A percentile compares a stretch with the other conserved stretches of the same genome.
These are phyloP conservation scores for Escovopsis sp. DNA, from an alignment of 2,329 filamentous ascomycete genomes.

Conservation along the genomic window DNA sequence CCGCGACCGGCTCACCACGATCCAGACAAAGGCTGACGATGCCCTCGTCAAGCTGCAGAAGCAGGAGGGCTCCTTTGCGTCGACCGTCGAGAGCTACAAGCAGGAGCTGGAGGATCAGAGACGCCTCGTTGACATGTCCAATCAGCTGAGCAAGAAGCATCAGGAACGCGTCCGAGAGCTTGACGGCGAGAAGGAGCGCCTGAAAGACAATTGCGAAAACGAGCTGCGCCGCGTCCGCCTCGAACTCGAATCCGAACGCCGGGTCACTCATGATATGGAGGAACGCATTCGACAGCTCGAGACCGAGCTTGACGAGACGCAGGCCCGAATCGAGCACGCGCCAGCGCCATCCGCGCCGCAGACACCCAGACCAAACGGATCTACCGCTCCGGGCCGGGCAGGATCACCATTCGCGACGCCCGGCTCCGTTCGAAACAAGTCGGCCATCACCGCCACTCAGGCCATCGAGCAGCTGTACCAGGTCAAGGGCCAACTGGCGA, in stretches of 20 bases:
- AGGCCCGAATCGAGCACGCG: conserved; percentile 31
- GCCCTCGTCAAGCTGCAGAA: conserved; percentile 69
- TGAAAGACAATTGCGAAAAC: conserved; percentile 52
- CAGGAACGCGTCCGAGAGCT: conserved; percentile 57
- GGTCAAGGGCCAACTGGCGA: conserved; percentile 57
- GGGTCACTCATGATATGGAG: conserved; percentile 30
- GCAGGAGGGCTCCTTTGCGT: conserved; percentile 67
- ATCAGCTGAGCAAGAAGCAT: conserved; percentile 60
- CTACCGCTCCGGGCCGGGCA: conserved; percentile 30
- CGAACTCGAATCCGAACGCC: conserved; percentile 41
- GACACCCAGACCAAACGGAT: conserved; percentile 47
- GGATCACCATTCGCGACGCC: conserved; percentile 49
- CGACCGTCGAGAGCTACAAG: conserved; percentile 73
- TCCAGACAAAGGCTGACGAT: conserved; percentile 78
- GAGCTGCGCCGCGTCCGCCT: conserved; percentile 40
- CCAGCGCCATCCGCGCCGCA: conserved; percentile 38
- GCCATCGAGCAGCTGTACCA: conserved; percentile 50
- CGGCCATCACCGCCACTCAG: conserved; percentile 43
- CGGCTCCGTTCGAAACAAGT: conserved; percentile 40
- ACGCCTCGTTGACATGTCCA: conserved; percentile 68
- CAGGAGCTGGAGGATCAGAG: conserved; percentile 72
- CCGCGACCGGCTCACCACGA: conserved; percentile 65
- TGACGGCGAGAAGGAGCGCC: conserved; percentile 42
- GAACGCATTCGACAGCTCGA: conserved; percentile 36
- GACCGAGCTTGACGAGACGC: conserved; percentile 37